Evolutionary conservation across 192 early-diverging fungal genomes (phyloP).

Genomic region (Linnemannia elongata): DNA sequence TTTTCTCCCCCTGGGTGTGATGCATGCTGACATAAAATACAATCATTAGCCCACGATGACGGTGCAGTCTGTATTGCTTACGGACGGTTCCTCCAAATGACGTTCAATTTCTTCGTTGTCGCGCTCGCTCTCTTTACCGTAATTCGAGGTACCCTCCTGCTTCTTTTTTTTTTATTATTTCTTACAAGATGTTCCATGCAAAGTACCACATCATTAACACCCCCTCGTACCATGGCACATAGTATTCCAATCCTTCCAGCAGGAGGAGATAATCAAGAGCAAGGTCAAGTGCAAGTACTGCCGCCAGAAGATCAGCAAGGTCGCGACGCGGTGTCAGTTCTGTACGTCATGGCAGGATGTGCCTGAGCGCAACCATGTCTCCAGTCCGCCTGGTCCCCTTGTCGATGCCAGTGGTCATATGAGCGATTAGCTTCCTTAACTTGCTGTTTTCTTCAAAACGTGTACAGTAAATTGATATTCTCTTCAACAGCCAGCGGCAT

Average conservation of each 20-base stretch:
- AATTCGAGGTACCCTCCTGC: conserved; percentile 16
- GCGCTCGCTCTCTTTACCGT: conserved; percentile 31
- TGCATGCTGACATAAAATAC: not conserved
- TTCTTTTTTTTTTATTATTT: not conserved
- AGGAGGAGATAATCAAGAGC: conserved; percentile 55
- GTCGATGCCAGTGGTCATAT: conserved; percentile 21
- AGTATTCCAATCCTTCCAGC: conserved; percentile 51
- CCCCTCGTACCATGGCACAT: not conserved
- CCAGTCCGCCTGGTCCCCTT: conserved; percentile 11
- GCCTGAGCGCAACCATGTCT: conserved; percentile 18
- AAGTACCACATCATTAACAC: not conserved
- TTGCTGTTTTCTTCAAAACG: too few species aligned
- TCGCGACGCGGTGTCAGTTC: conserved; percentile 46
- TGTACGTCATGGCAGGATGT: conserved; percentile 53
- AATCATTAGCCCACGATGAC: conserved; percentile 30
- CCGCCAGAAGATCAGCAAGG: conserved; percentile 51
- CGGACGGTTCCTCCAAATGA: conserved; percentile 41
- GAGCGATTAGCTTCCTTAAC: conserved; percentile 18
- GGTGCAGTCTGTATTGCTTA: conserved; percentile 50
- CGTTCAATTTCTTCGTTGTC: conserved; percentile 43
- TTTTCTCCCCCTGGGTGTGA: not conserved
- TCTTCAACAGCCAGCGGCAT: too few species aligned
- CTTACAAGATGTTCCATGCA: not conserved
- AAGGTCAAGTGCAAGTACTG: conserved; percentile 49
- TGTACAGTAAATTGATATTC: too few species aligned